A percentile compares a stretch with the other conserved stretches of the same genome.
phyloP scores from a whole-genome alignment of 2,329 filamentous ascomycete species.

The Botrytis squamosa region DNA sequence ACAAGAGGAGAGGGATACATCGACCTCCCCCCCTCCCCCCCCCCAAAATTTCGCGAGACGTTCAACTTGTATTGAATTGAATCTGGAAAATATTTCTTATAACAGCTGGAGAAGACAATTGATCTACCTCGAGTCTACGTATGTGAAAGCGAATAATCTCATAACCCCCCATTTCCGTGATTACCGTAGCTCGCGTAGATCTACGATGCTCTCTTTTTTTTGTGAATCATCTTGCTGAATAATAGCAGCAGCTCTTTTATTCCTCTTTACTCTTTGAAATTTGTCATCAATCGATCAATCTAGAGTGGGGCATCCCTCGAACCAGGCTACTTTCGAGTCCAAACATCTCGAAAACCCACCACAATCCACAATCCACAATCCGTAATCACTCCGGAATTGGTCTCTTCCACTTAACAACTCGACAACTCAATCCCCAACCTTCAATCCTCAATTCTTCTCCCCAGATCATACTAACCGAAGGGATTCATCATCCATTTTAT shows the following conservation, averaged over 20 bases:
- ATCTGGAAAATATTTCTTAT: background rate
- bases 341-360: background rate
- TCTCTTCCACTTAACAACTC: background rate
- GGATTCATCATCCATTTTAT: background rate
- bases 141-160: background rate
- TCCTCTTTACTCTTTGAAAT: background rate
- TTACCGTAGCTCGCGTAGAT: no score
- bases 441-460: background rate
- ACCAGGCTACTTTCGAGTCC: no score
- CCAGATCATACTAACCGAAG: background rate
- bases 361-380: conserved; percentile 1
- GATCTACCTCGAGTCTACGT: no score
- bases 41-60: conserved; percentile 1
- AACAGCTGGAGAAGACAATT: no score
- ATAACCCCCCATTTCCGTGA: background rate
- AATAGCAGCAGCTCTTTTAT: background rate
- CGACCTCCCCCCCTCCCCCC: no score
- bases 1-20: background rate
- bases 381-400: conserved; percentile 13
- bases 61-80: background rate
- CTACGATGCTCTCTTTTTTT: background rate
- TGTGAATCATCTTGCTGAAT: background rate
- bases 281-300: conserved; percentile 13
- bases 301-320: conserved; percentile 10
- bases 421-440: background rate